Percentiles rank a stretch among this genome's conserved stretches.
Conservation (phyloP, 495 filamentous ascomycete genomes). For the Tuber borchii region DNA sequence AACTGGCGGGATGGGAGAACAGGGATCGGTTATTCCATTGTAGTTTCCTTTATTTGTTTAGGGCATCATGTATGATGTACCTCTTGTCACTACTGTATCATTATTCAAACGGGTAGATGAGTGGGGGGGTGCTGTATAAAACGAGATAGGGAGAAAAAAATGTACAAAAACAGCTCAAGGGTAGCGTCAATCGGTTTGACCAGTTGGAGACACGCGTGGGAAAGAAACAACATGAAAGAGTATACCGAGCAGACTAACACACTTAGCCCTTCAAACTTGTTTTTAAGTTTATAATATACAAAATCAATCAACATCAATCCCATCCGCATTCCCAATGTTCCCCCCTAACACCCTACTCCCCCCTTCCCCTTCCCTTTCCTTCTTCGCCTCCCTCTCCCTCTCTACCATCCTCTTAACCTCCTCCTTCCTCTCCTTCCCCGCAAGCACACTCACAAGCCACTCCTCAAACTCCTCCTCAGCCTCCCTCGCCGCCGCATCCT, state of each 20-base stretch:
- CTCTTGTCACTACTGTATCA: background rate
- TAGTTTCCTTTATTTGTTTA: background rate
- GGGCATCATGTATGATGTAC: background rate
- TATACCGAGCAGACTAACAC: background rate
- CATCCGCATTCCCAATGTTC: background rate
- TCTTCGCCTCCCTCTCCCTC: slow-evolving; percentile 42
- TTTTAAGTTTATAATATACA: slow-evolving; percentile 7
- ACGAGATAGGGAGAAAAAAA: background rate
- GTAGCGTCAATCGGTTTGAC: background rate
- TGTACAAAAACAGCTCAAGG: background rate
- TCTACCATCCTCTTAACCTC: slow-evolving; percentile 34
- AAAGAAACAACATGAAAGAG: background rate
- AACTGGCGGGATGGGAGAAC: background rate
- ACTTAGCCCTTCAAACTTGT: background rate
- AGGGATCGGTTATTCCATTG: background rate
- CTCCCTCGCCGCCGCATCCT: slow-evolving; percentile 25
- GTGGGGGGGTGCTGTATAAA: background rate
- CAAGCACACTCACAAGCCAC: slow-evolving; percentile 54
- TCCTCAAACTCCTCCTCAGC: slow-evolving; percentile 50
- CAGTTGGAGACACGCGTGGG: background rate
- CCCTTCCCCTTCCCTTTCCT: slow-evolving; percentile 13
- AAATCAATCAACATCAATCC: background rate
- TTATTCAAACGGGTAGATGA: background rate
- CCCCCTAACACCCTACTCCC: background rate
- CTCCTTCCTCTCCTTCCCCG: slow-evolving; percentile 49